Percentiles rank a stretch among this genome's conserved stretches.
Conservation (phyloP, 345 rosid genomes). For the Eucalyptus pauciflora region DNA sequence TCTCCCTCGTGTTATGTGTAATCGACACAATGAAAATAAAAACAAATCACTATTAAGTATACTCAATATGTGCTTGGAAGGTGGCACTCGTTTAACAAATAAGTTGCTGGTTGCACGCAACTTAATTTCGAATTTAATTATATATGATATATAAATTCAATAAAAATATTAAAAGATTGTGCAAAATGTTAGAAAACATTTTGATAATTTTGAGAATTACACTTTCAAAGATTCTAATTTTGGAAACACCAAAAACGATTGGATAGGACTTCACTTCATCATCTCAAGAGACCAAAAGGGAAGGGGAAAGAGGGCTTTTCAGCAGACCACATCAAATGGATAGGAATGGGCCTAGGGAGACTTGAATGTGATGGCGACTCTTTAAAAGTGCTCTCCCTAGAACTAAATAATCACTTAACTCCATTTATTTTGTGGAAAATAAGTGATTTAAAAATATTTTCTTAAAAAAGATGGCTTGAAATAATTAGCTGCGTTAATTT, state of each 20-base stretch:
- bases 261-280: not conserved
- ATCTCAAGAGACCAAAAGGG: not conserved
- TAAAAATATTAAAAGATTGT: not conserved
- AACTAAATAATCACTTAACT: not conserved
- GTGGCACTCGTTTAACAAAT: not conserved
- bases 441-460: not conserved
- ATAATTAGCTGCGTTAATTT: too few relatives aligned
- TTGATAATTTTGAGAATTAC: not conserved
- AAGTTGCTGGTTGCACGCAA: rapidly evolving
- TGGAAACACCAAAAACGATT: not conserved
- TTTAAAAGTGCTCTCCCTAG: not conserved
- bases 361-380: not conserved
- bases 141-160: not conserved
- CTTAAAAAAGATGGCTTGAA: too few relatives aligned
- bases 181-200: not conserved
- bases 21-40: not conserved
- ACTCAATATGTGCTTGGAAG: rapidly evolving
- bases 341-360: not conserved
- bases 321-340: not conserved
- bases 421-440: rapidly evolving
- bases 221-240: not conserved
- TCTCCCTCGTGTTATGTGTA: not conserved
- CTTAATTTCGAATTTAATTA: not conserved
- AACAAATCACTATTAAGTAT: not conserved
- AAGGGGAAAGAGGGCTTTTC: not conserved